Evolutionary conservation across 805 yeast genomes (phyloP).

Genomic region (Nakazawaea ishiwadae): DNA sequence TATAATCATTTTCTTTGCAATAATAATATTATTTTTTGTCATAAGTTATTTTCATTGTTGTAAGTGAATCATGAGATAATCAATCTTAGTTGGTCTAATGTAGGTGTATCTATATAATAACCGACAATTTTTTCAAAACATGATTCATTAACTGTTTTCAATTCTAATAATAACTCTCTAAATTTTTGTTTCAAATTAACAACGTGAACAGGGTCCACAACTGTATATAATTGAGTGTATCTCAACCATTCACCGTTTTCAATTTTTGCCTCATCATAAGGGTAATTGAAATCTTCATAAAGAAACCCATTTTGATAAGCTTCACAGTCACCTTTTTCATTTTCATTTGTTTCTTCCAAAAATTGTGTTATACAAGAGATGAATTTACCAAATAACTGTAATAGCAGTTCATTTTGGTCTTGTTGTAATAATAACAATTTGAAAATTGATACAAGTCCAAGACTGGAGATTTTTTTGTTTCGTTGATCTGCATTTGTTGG

Average conservation of each 20-base stretch:
- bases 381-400: constrained; percentile 25
- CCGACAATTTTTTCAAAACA: constrained; percentile 29
- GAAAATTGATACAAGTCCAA: constrained; percentile 27
- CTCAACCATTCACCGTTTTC: constrained; percentile 39
- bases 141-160: constrained; percentile 23
- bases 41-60: too few species aligned
- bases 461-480: constrained; percentile 48
- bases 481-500: constrained; percentile 67
- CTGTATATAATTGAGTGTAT: constrained; percentile 30
- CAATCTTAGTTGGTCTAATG: constrained; percentile 25
- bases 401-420: constrained; percentile 20
- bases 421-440: constrained; percentile 17
- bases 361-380: constrained; percentile 30
- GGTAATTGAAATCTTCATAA: constrained; percentile 29
- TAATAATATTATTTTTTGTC: too few species aligned
- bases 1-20: not conserved
- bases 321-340: constrained; percentile 48
- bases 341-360: constrained; percentile 74
- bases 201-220: constrained; percentile 48
- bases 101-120: constrained; percentile 22
- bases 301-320: constrained; percentile 41
- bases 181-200: constrained; percentile 45
- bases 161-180: constrained; percentile 22
- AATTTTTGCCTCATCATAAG: constrained; percentile 19
- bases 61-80: constrained; percentile 3